Evolutionary conservation across 2,329 filamentous ascomycete genomes (phyloP), one percentile per base, ranked within the genome.

Genomic region (Fusarium caatingaense): DNA sequence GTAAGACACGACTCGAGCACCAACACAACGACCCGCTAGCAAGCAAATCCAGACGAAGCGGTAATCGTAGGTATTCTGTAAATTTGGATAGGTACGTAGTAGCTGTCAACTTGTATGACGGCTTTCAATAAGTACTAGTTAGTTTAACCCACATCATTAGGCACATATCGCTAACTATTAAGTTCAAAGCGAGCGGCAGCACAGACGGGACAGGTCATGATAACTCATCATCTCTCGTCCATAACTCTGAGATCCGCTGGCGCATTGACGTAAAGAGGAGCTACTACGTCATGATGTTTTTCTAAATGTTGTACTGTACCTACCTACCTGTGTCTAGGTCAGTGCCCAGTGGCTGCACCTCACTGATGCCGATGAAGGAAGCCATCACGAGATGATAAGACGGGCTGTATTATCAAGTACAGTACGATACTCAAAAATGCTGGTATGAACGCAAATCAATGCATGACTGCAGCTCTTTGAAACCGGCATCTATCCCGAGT

Each of bases 391-490:
- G 18, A 53, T 28, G 34, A 41, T 15, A 42, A 32, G 32, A 16
- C 18, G 34, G 18, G 23, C 28, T 27, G 10, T 21, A 23, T 16
- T 23, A 12, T 28, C 5, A 49, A 20, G 28, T 11, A n/a, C n/a
- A 30, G 18, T 8, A 32, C 34, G 12, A 40, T 30, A 37, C 30
- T 21, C 42, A 32, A 12, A 58, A 49, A 44, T 47, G 18, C 30
- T 41, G 27, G 27, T 34, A 28, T 56, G 44, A 50, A 40, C 55
- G 23, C 46, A 60, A 53, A 68, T 68, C 53, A 47, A 62, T 62
- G 32, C 59, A 56, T 56, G 56, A 40, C 30, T 50, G 45, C 45
- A 46, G 45, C 40, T 20, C 48, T 61, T 54, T 46, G 40, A 62
- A 45, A 37, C 46, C 37, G 55, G 61, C 61, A 66, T 37, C 25